These are phyloP conservation scores for Chlorella sp. DNA, from an alignment of 139 green algal species.

Conservation along the genomic window DNA sequence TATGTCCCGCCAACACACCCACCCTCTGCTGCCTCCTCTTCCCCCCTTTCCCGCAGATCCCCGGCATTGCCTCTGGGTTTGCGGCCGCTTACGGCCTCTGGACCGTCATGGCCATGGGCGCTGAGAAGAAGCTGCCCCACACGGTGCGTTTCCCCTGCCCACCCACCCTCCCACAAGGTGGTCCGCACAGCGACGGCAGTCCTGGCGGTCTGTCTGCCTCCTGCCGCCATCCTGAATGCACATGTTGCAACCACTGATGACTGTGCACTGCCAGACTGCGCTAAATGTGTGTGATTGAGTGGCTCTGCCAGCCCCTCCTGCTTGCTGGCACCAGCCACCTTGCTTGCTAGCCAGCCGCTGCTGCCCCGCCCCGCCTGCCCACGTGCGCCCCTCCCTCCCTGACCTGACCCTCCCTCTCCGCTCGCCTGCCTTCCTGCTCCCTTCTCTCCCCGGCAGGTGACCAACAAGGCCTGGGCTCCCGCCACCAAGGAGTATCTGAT, in stretches of 20 bases:
- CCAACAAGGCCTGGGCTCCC: background rate
- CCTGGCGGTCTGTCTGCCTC: background rate
- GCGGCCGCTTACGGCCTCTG: conserved; percentile 3
- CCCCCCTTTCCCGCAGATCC: background rate
- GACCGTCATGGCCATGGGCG: background rate
- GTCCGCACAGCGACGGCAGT: background rate
- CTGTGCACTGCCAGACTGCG: too few species aligned
- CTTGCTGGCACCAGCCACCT: background rate
- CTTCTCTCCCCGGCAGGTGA: background rate
- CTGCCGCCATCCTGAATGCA: background rate
- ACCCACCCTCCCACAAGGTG: too few species aligned
- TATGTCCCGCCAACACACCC: background rate
- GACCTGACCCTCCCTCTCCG: background rate
- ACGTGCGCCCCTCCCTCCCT: background rate
- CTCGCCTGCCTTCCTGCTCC: background rate
- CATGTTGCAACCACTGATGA: background rate
- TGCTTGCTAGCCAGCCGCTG: background rate
- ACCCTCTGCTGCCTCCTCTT: too few species aligned
- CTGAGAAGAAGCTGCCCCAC: conserved; percentile 1
- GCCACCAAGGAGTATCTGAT: conserved; percentile 13
- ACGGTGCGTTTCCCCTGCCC: background rate
- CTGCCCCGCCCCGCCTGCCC: background rate
- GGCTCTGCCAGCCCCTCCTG: background rate
- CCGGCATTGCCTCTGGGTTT: background rate
- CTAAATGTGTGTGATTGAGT: too few species aligned